Base-by-base conservation (phyloP, 2,329 filamentous ascomycete species). In the Sporothrix pallida region DNA sequence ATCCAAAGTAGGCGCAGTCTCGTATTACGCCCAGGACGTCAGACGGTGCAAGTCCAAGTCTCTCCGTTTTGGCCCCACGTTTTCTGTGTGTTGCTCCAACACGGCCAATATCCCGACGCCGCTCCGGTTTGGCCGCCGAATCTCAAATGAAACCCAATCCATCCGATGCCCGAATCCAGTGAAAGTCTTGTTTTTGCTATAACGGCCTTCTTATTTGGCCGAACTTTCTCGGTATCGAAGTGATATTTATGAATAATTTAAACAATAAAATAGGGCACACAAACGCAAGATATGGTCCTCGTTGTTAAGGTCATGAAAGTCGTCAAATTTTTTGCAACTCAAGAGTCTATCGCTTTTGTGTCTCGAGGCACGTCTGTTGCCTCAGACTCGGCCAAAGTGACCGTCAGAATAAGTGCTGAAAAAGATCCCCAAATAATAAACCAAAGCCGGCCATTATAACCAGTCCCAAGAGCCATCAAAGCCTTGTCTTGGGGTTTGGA, bases 281-380 rank as follows among this genome's bases (percentile, higher is more conserved):
- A 37, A 37, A 3, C 31, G 31, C 31, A 26, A 37, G 7, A 2
- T 8, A 23, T 26, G 46, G 10, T 31, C 26, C 15, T n/a, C 6
- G 20, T 70, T 44, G 46, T 2, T 42, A 71, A 71, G 54, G 72
- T 73, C 72, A 73, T 73, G 10, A 70, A 52, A 26, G 56, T 73
- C 72, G 56, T 73, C 65, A 73, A 70, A 54, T 70, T 70, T 62
- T 62, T 9, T 58, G 62, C 42, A 56, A 42, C 67, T 56, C 67
- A 44, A 68, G 23, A 56, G 50, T 70, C 48, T 70, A 70, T 70
- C 44, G 67, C 67, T 54, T 54, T 52, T 70, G 5, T 56, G 42
- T 67, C 42, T 20, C 31, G 37, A 13, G 65, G 65, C 67, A 42
- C 12, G 50, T 56, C 26, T 56, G 17, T 44, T 70, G 26, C 31